Percentiles rank a stretch among this genome's conserved stretches.
Evolutionary conservation across 169 alveolate genomes (phyloP).

Genomic region (Plasmodium adleri): DNA sequence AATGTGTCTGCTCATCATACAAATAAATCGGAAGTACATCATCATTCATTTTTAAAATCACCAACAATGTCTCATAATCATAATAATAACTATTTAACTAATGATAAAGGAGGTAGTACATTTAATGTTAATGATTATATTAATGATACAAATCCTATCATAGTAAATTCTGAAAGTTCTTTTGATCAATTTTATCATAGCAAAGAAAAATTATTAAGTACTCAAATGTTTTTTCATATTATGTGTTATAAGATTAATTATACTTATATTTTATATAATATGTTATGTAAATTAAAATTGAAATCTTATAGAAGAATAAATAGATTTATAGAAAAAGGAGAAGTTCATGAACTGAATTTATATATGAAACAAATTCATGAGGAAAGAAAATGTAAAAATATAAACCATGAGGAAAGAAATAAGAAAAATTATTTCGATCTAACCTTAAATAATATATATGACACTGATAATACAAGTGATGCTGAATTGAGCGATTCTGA

Average conservation of each 20-base stretch:
- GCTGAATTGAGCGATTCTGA: constrained; percentile 25
- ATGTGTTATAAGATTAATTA: constrained; percentile 70
- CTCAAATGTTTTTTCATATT: constrained; percentile 74
- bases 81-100: constrained; percentile 16
- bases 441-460: constrained; percentile 58
- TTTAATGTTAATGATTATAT: constrained; percentile 23
- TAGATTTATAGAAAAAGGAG: neutral
- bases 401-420: neutral
- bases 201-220: constrained; percentile 34
- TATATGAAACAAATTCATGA: neutral
- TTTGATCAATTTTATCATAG: constrained; percentile 33
- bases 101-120: constrained; percentile 9
- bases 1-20: neutral
- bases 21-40: constrained; percentile 27
- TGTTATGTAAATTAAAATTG: constrained; percentile 17
- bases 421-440: constrained; percentile 27
- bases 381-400: neutral
- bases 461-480: constrained; percentile 64
- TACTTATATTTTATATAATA: constrained; percentile 58
- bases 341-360: neutral
- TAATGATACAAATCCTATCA: constrained; percentile 59
- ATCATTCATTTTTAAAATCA: neutral
- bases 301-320: neutral
- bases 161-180: constrained; percentile 62
- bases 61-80: constrained; percentile 6